Evolutionary conservation across 306 rosid genomes (phyloP), one percentile per base, ranked within the genome.

Genomic region (Citrullus colocynthis): DNA sequence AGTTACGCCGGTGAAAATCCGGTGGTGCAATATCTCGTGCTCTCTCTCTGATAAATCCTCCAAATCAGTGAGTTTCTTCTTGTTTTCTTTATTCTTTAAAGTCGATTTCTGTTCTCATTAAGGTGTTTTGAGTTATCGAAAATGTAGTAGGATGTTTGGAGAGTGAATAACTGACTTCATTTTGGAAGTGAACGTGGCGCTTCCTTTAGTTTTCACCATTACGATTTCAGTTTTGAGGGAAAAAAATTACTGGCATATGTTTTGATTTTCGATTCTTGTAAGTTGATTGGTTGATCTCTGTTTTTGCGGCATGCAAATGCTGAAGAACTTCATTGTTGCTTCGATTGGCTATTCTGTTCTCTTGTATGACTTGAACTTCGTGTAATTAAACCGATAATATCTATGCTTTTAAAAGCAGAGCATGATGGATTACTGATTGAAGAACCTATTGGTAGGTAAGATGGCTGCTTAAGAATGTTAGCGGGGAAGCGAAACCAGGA

Each of bases 401-500:
- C 55, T 45, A 76, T 39, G 48, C 42, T 42, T 41, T 15, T 24
- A 65, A 6, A 66, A 78, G 55, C 14, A n/a, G 76, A 65, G 63
- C 21, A 36, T 20, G 45, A 37, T 49, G 55, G 21, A 66, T 78
- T 64, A 78, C 66, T 51, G 51, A 65, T 32, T 20, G 21, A 55
- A 62, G 54, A 2, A 78, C 6, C 57, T 13, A 66, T 67, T 78
- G 76, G 39, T 78, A 94, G 98, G 94, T 86, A 82, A 78, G 96
- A 55, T 90, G 90, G 86, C 78, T 94, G 81, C 91, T 94, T 24
- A 90, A 85, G 74, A 87, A 89, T 78, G 88, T 92, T 71, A 89
- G 84, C 8, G 98, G 98, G 61, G 96, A 86, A 83, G 98, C 98
- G 20, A 89, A 83, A 44, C 98, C 96, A 14, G 97, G 97, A 76